Percentiles rank a stretch among this genome's conserved stretches.
Conservation (phyloP, 2,329 filamentous ascomycete species). For the Fusarium coicis region DNA sequence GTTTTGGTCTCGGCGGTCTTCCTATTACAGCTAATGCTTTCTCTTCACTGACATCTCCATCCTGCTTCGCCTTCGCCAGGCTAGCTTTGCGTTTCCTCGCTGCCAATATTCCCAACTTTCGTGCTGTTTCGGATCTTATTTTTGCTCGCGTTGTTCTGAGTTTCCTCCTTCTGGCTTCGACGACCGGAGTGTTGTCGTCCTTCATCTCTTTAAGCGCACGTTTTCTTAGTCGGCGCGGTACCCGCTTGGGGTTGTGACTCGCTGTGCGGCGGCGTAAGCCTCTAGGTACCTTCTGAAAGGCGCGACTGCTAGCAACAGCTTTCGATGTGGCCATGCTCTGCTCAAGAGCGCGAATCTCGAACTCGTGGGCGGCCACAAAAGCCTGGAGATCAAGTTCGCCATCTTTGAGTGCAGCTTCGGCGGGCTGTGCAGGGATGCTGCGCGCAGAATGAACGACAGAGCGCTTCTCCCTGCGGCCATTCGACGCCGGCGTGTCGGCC, state of each 20-base stretch:
- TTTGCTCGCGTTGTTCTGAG: conserved; percentile 67
- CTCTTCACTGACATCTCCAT: conserved; percentile 20
- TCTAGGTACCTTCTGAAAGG: conserved; percentile 91
- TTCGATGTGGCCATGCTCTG: conserved; percentile 83
- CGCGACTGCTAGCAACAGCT: conserved; percentile 69
- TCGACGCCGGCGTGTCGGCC: conserved; percentile 29
- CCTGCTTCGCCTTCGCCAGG: conserved; percentile 45
- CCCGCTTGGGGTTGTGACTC: conserved; percentile 92
- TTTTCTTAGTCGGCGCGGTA: conserved; percentile 79
- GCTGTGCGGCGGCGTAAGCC: conserved; percentile 87
- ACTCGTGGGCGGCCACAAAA: conserved; percentile 87
- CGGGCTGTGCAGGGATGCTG: conserved; percentile 61
- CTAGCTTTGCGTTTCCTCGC: conserved; percentile 63
- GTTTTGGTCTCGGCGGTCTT: conserved; percentile 66
- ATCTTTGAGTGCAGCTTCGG: conserved; percentile 66
- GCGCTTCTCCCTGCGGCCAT: conserved; percentile 53
- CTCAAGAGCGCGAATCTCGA: conserved; percentile 88
- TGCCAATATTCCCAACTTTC: conserved; percentile 72
- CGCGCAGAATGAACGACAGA: conserved; percentile 59
- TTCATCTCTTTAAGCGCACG: conserved; percentile 80
- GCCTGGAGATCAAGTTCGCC: conserved; percentile 87
- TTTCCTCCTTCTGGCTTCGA: conserved; percentile 72
- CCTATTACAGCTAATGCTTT: conserved; percentile 30
- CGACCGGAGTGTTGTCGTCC: conserved; percentile 90
- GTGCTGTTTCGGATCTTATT: conserved; percentile 80